Percentiles rank a stretch among this genome's conserved stretches.
Conservation (phyloP, 371 early-diverging fungal genomes). For the Mortierella sp. region DNA sequence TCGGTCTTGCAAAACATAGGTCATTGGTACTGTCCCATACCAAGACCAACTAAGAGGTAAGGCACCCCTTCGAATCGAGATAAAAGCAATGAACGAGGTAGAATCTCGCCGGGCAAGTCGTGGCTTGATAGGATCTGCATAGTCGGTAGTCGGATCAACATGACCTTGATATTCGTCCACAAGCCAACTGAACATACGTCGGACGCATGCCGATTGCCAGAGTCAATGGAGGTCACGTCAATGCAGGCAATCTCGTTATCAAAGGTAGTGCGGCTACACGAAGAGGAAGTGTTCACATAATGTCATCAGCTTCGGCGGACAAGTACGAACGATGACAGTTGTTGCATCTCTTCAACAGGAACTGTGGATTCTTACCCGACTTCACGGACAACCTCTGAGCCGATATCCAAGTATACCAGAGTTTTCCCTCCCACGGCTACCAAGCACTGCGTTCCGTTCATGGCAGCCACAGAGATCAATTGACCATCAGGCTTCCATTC, state of each 20-base stretch:
- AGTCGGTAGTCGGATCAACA: slow-evolving; percentile 68
- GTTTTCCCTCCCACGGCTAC: slow-evolving; percentile 65
- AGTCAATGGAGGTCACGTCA: slow-evolving; percentile 67
- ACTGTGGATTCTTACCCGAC: slow-evolving; percentile 54
- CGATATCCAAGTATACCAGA: slow-evolving; percentile 68
- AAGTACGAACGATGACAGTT: too few relatives aligned
- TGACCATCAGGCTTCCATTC: slow-evolving; percentile 64
- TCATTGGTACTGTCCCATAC: too few relatives aligned
- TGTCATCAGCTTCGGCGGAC: too few relatives aligned
- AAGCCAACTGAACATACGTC: slow-evolving; percentile 76
- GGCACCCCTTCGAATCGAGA: slow-evolving; percentile 65
- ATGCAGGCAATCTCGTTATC: slow-evolving; percentile 81
- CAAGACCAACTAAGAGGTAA: slow-evolving; percentile 81
- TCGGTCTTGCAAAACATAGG: too few relatives aligned
- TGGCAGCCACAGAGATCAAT: slow-evolving; percentile 66
- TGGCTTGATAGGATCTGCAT: slow-evolving; percentile 64
- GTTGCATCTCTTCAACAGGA: too few relatives aligned
- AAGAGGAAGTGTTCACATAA: not conserved
- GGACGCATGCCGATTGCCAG: slow-evolving; percentile 47
- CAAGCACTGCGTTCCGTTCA: slow-evolving; percentile 62
- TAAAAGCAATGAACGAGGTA: slow-evolving; percentile 83
- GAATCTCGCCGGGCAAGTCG: slow-evolving; percentile 60
- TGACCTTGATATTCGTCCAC: slow-evolving; percentile 79
- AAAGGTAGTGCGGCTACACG: slow-evolving; percentile 57
- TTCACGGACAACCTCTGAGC: slow-evolving; percentile 52